Evolutionary conservation across 2,329 filamentous ascomycete genomes (phyloP).

Genomic region (Aspergillus uvarum): DNA sequence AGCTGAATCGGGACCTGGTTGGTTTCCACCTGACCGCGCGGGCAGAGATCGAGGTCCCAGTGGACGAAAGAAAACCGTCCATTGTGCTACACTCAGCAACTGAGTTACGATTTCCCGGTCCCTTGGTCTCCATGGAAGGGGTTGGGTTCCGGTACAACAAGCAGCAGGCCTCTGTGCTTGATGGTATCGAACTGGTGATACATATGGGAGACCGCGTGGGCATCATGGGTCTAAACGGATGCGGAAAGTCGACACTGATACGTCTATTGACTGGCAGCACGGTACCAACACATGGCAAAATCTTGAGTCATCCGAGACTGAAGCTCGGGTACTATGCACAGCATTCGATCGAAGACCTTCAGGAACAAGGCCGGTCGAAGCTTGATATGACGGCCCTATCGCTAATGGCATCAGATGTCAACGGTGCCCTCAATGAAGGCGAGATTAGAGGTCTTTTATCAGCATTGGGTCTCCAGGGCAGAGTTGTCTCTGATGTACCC

Average conservation of each 20-base stretch:
- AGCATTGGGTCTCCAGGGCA: constrained; percentile 68
- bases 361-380: constrained; percentile 53
- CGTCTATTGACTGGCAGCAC: constrained; percentile 65
- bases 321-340: constrained; percentile 77
- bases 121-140: constrained; percentile 70
- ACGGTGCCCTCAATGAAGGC: constrained; percentile 61
- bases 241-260: constrained; percentile 77
- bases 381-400: constrained; percentile 63
- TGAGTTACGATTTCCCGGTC: constrained; percentile 72
- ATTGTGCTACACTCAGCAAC: constrained; percentile 62
- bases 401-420: constrained; percentile 59
- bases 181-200: constrained; percentile 66
- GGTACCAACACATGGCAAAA: constrained; percentile 60
- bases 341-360: constrained; percentile 70
- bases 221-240: constrained; percentile 75
- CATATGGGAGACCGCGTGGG: constrained; percentile 73
- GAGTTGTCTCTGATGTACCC: constrained; percentile 70
- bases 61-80: constrained; percentile 58
- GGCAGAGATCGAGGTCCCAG: constrained; percentile 69
- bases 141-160: constrained; percentile 64
- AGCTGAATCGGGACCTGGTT: constrained; percentile 70
- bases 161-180: constrained; percentile 51
- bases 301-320: constrained; percentile 67
- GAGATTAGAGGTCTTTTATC: constrained; percentile 66
- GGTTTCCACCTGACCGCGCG: constrained; percentile 62